Base-by-base conservation (phyloP, 441 rosid species). In the Manihot esculenta region DNA sequence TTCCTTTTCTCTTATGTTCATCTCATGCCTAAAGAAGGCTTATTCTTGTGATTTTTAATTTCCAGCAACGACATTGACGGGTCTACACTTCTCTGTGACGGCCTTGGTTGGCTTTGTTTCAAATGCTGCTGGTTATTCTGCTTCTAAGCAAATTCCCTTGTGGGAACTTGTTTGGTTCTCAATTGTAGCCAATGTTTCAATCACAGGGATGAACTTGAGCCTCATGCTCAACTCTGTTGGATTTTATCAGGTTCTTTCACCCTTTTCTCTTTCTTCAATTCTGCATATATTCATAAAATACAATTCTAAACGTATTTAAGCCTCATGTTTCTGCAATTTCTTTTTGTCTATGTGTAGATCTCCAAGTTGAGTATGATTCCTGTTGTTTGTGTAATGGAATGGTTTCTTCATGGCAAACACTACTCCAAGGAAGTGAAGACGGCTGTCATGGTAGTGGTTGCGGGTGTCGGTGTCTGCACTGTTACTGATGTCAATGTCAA, bases 101-200 rank as follows among this genome's bases (percentile, higher is more conserved):
- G 98, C 99, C 3, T 72, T 92, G 75, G 94, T 94, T 3, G 98
- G 99, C 45, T 38, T 92, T 75, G 91, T 87, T 35, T 94, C 98
- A 5, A 94, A 92, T 76, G 98, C 99, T 8, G 84, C 92, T 15
- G 96, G 99, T 0, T 80, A 86, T 57, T 89, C 98, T 0, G 83
- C 85, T 5, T 85, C 93, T 0, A 94, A 87, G 84, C 85, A 84
- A 58, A 87, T 95, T 58, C 99, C 98, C 30, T 33, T 88, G 55
- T 91, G 94, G 98, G 99, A 95, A 90, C 97, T 95, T 73, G 80
- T 95, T 56, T 92, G 97, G 97, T 95, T 95, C 76, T 89, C 97
- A 1, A 21, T 91, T 20, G 88, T 92, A 45, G 99, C 98, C 42
- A 95, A 95, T 65, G 70, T 77, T 23, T 95, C 99, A 3, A 92